Conservation (phyloP, 1,139 yeast genomes). For the Suhomyces anneliseae region DNA sequence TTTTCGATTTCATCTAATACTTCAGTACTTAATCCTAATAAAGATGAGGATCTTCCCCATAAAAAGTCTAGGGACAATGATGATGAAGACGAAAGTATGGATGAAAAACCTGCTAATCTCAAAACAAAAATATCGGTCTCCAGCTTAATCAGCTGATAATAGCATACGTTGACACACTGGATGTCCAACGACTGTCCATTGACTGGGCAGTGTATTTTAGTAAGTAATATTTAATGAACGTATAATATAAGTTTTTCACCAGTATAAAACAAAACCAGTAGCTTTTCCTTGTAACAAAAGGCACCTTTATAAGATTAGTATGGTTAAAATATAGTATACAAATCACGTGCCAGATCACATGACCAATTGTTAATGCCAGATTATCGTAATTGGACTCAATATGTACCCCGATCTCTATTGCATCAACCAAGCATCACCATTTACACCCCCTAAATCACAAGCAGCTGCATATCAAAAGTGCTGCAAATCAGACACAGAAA, state of each 20-base stretch:
- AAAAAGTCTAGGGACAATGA: conserved; percentile 9
- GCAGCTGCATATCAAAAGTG: too few relatives aligned
- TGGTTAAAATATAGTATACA: too few relatives aligned
- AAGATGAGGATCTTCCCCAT: conserved; percentile 11
- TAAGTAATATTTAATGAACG: not conserved
- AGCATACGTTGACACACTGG: conserved; percentile 11
- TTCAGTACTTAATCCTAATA: conserved; percentile 14
- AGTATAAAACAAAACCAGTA: too few relatives aligned
- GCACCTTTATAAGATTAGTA: too few relatives aligned
- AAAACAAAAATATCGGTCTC: conserved; percentile 28
- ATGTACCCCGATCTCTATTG: too few relatives aligned
- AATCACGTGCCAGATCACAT: not conserved
- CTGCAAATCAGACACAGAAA: too few relatives aligned
- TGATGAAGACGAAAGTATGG: conserved; percentile 2
- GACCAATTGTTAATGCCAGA: not conserved
- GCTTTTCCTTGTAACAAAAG: too few relatives aligned
- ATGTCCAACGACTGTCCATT: conserved; percentile 12
- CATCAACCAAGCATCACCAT: too few relatives aligned
- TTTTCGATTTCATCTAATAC: conserved; percentile 30
- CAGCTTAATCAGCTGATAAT: conserved; percentile 25
- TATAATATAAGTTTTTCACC: not conserved
- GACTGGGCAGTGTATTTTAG: conserved; percentile 10
- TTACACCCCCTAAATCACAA: too few relatives aligned
- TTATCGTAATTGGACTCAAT: too few relatives aligned
- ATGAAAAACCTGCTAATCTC: conserved; percentile 1